Evolutionary conservation across 2,329 filamentous ascomycete genomes (phyloP).

Genomic region (Paraphaeosphaeria minitans): DNA sequence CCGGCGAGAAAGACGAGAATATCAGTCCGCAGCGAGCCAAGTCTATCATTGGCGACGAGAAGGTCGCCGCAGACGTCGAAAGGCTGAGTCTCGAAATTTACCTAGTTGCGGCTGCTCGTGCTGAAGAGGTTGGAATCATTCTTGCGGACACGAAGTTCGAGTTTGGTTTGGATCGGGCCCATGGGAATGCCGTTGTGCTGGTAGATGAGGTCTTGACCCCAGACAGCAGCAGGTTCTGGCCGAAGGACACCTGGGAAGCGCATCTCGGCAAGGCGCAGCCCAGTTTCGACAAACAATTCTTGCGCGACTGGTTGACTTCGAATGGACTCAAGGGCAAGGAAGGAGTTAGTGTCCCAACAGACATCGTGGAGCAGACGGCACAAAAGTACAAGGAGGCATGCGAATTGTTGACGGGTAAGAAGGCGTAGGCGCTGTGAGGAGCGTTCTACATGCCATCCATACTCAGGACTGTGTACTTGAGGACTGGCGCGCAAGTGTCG

Average conservation of each 20-base stretch:
- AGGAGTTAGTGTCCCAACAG: constrained; percentile 72
- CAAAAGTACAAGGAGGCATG: constrained; percentile 79
- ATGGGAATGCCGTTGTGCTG: constrained; percentile 70
- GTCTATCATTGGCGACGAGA: constrained; percentile 65
- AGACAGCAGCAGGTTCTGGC: constrained; percentile 81
- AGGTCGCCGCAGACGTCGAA: constrained; percentile 69
- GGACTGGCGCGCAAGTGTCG: background rate
- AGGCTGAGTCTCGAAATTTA: constrained; percentile 69
- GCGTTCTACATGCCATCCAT: background rate
- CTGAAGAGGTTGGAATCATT: constrained; percentile 70
- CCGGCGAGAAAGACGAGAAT: constrained; percentile 82
- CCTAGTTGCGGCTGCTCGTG: constrained; percentile 66
- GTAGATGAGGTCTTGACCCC: constrained; percentile 88
- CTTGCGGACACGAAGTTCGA: constrained; percentile 81
- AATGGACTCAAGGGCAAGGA: constrained; percentile 77
- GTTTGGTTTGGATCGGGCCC: constrained; percentile 68
- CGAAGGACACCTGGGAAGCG: constrained; percentile 68
- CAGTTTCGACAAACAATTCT: constrained; percentile 79
- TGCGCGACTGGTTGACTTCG: constrained; percentile 80
- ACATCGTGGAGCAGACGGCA: constrained; percentile 71
- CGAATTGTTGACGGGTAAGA: constrained; percentile 65
- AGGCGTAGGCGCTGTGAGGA: background rate
- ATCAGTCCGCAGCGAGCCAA: constrained; percentile 70
- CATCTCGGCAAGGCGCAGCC: constrained; percentile 72
- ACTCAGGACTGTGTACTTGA: background rate